Evolutionary conservation across 208 protist genomes (phyloP).

Genomic region (Endotrypanum monterogeii): DNA sequence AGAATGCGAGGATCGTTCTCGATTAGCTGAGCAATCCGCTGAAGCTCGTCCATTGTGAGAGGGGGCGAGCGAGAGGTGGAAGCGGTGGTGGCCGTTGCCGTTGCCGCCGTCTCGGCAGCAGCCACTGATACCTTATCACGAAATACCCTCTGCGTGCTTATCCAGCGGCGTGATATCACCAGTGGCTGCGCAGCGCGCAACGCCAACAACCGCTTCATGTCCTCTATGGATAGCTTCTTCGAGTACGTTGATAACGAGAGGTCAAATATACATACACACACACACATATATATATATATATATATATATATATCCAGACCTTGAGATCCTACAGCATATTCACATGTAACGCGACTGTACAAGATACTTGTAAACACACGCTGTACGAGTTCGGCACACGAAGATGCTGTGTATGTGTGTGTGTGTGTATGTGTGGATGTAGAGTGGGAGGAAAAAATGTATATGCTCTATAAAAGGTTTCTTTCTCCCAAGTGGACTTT

Average conservation of each 20-base stretch:
- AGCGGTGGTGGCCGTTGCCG: not conserved
- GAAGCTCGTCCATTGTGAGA: slow-evolving; percentile 54
- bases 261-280: too few relatives aligned
- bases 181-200: not conserved
- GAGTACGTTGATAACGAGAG: not conserved
- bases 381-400: not conserved
- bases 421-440: too few relatives aligned
- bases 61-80: not conserved
- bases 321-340: not conserved
- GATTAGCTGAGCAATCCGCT: slow-evolving; percentile 65
- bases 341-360: not conserved
- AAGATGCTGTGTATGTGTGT: too few relatives aligned
- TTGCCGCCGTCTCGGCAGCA: not conserved
- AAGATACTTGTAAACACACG: not conserved
- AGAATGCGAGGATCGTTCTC: slow-evolving; percentile 84
- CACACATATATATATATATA: too few relatives aligned
- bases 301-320: too few relatives aligned
- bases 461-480: not conserved
- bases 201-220: not conserved
- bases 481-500: not conserved
- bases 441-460: too few relatives aligned
- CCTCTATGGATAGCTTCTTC: not conserved
- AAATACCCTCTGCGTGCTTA: slow-evolving; percentile 1
- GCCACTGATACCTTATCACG: not conserved
- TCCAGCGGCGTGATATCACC: not conserved